A percentile compares a stretch with the other conserved stretches of the same genome.
Evolutionary conservation across 495 filamentous ascomycete species (phyloP).

Genomic region (Aspergillus leporis): DNA sequence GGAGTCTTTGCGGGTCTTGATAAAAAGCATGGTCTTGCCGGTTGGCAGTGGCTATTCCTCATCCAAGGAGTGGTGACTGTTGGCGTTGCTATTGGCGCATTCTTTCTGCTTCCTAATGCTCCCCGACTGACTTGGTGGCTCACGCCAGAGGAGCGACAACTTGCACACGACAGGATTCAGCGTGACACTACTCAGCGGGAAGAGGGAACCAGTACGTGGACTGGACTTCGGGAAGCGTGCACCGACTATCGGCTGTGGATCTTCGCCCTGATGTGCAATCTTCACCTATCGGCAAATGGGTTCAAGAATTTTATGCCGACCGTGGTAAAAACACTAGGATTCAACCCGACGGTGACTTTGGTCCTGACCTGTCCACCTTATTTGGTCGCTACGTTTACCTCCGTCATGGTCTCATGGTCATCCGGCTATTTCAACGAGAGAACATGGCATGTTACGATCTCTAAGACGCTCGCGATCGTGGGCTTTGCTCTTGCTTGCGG

Average conservation of each 20-base stretch:
- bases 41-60: conserved; percentile 38
- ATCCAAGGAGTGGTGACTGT: conserved; percentile 44
- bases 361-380: conserved; percentile 57
- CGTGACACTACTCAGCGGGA: conserved; percentile 16
- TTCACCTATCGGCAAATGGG: conserved; percentile 35
- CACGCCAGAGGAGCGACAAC: conserved; percentile 33
- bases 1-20: conserved; percentile 24
- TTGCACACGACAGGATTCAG: conserved; percentile 36
- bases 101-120: conserved; percentile 56
- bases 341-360: conserved; percentile 48
- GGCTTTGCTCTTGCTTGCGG: conserved; percentile 46
- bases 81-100: conserved; percentile 34
- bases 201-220: conserved; percentile 22
- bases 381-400: conserved; percentile 45
- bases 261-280: conserved; percentile 26
- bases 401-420: conserved; percentile 44
- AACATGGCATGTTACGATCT: conserved; percentile 44
- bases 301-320: conserved; percentile 58
- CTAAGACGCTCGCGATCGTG: conserved; percentile 36
- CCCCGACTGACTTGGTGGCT: conserved; percentile 35
- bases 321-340: conserved; percentile 31
- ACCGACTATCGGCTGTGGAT: conserved; percentile 41
- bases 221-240: conserved; percentile 36
- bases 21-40: conserved; percentile 24
- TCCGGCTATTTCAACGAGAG: conserved; percentile 47